A percentile compares a stretch with the other conserved stretches of the same genome.
phyloP scores from a whole-genome alignment of 2,329 filamentous ascomycete genomes.

The Colletotrichum siamense region DNA sequence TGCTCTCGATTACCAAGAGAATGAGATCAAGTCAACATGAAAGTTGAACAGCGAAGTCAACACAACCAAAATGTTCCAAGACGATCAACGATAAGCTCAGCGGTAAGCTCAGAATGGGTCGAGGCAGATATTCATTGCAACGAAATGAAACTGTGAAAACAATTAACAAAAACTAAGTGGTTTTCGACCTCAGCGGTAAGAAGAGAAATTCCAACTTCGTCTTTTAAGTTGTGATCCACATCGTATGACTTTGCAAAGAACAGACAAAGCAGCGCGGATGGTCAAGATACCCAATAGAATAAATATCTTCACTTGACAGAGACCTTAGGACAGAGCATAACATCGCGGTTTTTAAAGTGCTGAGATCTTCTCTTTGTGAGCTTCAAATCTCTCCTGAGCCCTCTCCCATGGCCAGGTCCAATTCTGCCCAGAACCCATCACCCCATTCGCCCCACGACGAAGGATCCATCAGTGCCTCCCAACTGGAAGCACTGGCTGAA shows the following conservation, averaged over 20 bases:
- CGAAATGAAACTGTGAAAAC: neutral
- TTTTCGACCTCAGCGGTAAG: neutral
- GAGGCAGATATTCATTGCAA: neutral
- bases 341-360: neutral
- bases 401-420: neutral
- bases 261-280: neutral
- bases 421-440: neutral
- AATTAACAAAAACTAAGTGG: fast-evolving
- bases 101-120: neutral
- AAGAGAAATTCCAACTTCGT: neutral
- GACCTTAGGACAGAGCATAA: neutral
- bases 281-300: too few species aligned
- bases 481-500: neutral
- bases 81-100: neutral
- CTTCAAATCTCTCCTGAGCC: neutral
- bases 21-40: neutral
- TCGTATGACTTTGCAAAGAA: neutral
- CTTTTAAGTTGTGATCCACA: neutral
- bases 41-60: neutral
- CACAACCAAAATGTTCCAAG: neutral
- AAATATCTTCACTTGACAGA: too few species aligned
- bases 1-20: neutral
- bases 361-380: neutral
- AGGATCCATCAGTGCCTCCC: neutral
- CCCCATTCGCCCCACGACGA: neutral